Conservation (phyloP, 139 green algal genomes). For the Tetraselmis chui region DNA sequence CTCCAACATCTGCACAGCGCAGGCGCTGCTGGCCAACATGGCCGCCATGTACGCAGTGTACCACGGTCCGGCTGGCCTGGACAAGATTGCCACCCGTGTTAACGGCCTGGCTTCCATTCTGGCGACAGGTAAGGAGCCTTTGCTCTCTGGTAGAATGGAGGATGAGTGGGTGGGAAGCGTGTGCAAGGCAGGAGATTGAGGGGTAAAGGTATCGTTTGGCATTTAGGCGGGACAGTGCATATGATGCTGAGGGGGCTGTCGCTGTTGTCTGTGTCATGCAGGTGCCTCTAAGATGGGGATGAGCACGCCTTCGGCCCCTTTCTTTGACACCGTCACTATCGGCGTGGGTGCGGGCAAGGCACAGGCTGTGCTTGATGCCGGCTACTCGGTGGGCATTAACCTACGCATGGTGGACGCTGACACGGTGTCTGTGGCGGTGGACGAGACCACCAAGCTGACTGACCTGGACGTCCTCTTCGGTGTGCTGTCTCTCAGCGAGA, state of each 20-base stretch:
- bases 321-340: conserved; percentile 95
- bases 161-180: too few species aligned
- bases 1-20: conserved; percentile 98
- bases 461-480: conserved; percentile 87
- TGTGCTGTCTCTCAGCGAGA: conserved; percentile 52
- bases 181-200: too few species aligned
- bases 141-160: too few species aligned
- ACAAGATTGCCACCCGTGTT: conserved; percentile 75
- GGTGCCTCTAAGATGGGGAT: conserved; percentile 69
- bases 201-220: too few species aligned
- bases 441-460: conserved; percentile 86
- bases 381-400: conserved; percentile 59
- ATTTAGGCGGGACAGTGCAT: too few species aligned
- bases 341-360: conserved; percentile 33
- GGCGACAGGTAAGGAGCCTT: conserved; percentile 50
- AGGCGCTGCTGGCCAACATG: conserved; percentile 98
- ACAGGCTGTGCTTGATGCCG: conserved; percentile 19
- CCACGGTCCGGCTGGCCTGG: conserved; percentile 92
- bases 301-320: conserved; percentile 36
- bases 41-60: conserved; percentile 95
- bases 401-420: conserved; percentile 68
- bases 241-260: too few species aligned
- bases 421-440: conserved; percentile 70
- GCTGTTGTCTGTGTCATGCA: too few species aligned
- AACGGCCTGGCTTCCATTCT: conserved; percentile 82